Evolutionary conservation across 441 rosid genomes (phyloP).

Genomic region (Flueggea neowawraea): DNA sequence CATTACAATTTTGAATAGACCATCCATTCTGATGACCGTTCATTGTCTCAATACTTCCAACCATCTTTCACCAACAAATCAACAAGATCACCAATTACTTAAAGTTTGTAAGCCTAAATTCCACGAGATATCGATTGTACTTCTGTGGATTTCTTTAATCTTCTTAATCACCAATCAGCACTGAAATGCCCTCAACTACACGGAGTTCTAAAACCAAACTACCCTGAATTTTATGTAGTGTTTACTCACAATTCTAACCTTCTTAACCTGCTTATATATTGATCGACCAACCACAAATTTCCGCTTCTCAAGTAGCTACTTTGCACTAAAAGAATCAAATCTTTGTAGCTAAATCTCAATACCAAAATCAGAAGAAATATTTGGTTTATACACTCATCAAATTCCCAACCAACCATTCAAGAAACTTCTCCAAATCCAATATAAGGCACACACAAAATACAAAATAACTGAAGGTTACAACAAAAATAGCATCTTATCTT

Average conservation of each 20-base stretch:
- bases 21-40: conserved; percentile 24
- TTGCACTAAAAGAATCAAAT: conserved; percentile 24
- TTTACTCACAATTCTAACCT: conserved; percentile 4
- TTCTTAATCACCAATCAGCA: neutral
- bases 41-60: conserved; percentile 55
- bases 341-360: conserved; percentile 33
- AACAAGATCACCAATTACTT: conserved; percentile 13
- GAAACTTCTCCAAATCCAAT: conserved; percentile 11
- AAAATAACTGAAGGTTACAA: neutral
- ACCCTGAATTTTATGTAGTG: conserved; percentile 15
- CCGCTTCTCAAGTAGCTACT: conserved; percentile 18
- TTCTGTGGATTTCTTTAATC: neutral
- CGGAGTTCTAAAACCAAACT: conserved; percentile 16
- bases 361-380: conserved; percentile 34
- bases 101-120: neutral
- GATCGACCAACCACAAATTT: conserved; percentile 1
- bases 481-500: no score
- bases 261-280: conserved; percentile 2
- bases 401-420: conserved; percentile 33
- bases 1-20: conserved; percentile 28
- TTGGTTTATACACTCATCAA: conserved; percentile 9
- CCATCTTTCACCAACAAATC: conserved; percentile 41
- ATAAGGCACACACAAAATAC: conserved; percentile 6
- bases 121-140: no score
- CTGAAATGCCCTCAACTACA: conserved; percentile 4